These are phyloP conservation scores for Lagenidium sp. DNA, from an alignment of 352 stramenopile species.

Conservation along the genomic window DNA sequence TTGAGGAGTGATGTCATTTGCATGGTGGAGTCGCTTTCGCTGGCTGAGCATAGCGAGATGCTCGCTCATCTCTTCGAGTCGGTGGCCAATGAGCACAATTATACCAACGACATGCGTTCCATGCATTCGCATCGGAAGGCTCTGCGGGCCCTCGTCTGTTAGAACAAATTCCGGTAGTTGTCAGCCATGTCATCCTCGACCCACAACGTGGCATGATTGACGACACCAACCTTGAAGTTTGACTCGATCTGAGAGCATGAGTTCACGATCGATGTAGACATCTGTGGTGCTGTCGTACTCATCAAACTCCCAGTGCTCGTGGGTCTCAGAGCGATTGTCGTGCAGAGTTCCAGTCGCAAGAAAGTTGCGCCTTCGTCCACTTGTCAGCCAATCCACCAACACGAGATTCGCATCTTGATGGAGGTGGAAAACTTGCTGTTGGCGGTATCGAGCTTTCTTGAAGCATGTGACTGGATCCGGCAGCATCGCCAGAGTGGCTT, in stretches of 20 bases:
- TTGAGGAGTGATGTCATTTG: slow-evolving; percentile 61
- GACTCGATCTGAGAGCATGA: slow-evolving; percentile 59
- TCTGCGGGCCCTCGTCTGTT: slow-evolving; percentile 61
- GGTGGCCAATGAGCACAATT: slow-evolving; percentile 51
- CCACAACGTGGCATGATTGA: no score
- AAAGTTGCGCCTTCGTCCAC: slow-evolving; percentile 76
- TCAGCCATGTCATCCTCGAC: no score
- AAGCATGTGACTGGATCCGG: slow-evolving; percentile 81
- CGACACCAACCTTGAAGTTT: slow-evolving; percentile 36
- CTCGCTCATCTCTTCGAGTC: slow-evolving; percentile 39
- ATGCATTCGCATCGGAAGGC: slow-evolving; percentile 62
- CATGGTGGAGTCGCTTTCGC: slow-evolving; percentile 67
- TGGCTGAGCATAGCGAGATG: slow-evolving; percentile 51
- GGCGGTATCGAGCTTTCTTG: slow-evolving; percentile 50
- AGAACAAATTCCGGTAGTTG: no score
- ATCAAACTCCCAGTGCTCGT: slow-evolving; percentile 75
- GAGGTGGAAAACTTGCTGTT: slow-evolving; percentile 57
- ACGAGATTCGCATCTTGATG: slow-evolving; percentile 42
- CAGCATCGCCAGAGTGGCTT: slow-evolving; percentile 63
- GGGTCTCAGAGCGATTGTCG: slow-evolving; percentile 49
- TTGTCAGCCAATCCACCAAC: slow-evolving; percentile 82
- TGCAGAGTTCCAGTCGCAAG: slow-evolving; percentile 44
- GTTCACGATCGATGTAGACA: slow-evolving; percentile 39
- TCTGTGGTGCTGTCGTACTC: slow-evolving; percentile 63
- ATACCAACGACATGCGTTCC: slow-evolving; percentile 64